Evolutionary conservation across 208 protist genomes (phyloP).

Genomic region (Borovskyia barvae): DNA sequence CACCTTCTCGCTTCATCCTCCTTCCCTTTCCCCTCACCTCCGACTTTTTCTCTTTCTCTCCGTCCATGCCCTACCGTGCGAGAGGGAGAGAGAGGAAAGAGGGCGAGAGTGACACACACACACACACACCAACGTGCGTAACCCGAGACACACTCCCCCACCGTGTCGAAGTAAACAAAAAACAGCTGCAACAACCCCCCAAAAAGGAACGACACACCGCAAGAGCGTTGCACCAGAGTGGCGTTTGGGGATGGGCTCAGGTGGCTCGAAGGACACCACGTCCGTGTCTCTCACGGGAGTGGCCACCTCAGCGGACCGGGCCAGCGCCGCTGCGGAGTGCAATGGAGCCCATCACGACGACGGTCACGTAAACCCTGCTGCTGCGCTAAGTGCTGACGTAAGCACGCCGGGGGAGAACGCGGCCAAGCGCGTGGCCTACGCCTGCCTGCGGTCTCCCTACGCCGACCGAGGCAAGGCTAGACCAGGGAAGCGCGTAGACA

Average conservation of each 20-base stretch:
- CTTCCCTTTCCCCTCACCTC: too few species aligned
- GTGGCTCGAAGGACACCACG: conserved; percentile 4
- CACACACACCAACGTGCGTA: conserved; percentile 19
- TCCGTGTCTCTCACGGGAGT: not conserved
- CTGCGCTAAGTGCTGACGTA: conserved; percentile 26
- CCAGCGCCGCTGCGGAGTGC: not conserved
- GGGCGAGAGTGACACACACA: conserved; percentile 16
- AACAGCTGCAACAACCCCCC: too few species aligned
- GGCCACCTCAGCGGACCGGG: not conserved
- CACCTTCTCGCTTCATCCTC: too few species aligned
- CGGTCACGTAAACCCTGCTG: conserved; percentile 15
- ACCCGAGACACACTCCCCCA: not conserved
- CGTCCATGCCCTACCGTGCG: too few species aligned
- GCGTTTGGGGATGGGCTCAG: not conserved
- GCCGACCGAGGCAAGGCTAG: not conserved
- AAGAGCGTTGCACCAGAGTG: too few species aligned
- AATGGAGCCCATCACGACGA: conserved; percentile 1
- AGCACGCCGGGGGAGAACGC: conserved; percentile 40
- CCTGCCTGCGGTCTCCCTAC: conserved; percentile 23
- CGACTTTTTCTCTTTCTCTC: too few species aligned
- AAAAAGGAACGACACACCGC: too few species aligned
- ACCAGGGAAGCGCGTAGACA: not conserved
- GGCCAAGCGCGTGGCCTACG: conserved; percentile 37
- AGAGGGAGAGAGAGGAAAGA: too few species aligned
- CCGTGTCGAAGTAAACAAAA: too few species aligned